Base-by-base conservation (phyloP, 306 rosid genomes). In the Mucuna pruriens region DNA sequence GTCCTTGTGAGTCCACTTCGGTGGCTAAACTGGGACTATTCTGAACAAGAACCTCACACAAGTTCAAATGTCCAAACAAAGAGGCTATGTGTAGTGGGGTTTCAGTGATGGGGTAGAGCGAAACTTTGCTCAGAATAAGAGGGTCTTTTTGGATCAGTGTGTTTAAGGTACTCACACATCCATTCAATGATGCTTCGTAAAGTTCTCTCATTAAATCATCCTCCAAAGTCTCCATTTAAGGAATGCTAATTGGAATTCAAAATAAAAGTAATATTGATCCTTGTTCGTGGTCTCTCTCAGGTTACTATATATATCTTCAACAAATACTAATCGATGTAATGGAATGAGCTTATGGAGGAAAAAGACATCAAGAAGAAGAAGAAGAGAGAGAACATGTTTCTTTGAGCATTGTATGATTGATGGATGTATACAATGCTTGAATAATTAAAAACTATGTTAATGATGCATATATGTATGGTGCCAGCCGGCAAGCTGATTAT, bases 1-100 rank as follows among this genome's bases (percentile, higher is more conserved):
- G 86, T 23, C 86, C 88, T 57, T 73, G 49, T 26, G 82, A 78
- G 76, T 82, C 42, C 10, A 48, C 63, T 74, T 82, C 85, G 45
- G 1, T 9, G 1, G 74, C 80, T 16, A 74, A 51, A 58, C 17
- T 26, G 1, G 71, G 82, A 39, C 75, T 74, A 2, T 2, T 58
- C 38, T 7, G 1, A 4, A 86, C 82, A 68, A 86, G 84, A 74
- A 52, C 12, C 11, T 49, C 1, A 61, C 82, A 74, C 26, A 78
- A 82, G 9, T 86, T 51, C 4, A 79, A 31, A 5, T 82, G 75
- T 42, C 86, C 89, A 48, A 74, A 82, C 36, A 86, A 71, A 74
- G 79, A 66, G 25, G 84, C 82, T 29, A 67, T 68, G 82, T 82
- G 89, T 68, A 86, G 51, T 49, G 84, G 84, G 71, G 86, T 86